Percentiles rank a stretch among this genome's conserved stretches.
Evolutionary conservation across 345 rosid species (phyloP).

Genomic region (Hypericum androsaemum): DNA sequence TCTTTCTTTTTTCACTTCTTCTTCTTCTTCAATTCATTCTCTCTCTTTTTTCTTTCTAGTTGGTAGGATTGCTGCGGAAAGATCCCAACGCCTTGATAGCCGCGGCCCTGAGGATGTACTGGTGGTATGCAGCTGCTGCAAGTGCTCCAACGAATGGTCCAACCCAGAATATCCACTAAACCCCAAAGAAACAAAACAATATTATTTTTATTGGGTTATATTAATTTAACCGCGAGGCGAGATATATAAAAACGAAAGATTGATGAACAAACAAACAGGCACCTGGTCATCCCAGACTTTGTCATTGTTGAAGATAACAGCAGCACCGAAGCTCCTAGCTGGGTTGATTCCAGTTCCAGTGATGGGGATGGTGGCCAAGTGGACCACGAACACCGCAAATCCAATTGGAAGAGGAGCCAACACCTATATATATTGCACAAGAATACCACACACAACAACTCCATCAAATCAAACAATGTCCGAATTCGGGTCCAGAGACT

Average conservation of each 20-base stretch:
- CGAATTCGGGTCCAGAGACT: background rate
- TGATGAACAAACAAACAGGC: background rate
- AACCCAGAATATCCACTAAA: constrained; percentile 70
- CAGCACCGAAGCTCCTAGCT: constrained; percentile 59
- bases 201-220: background rate
- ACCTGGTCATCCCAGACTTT: constrained; percentile 61
- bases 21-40: background rate
- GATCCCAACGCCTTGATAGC: constrained; percentile 59
- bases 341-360: constrained; percentile 69
- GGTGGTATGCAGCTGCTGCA: constrained; percentile 65
- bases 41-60: constrained; percentile 14
- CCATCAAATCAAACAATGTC: background rate
- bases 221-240: background rate
- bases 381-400: constrained; percentile 64
- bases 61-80: constrained; percentile 53
- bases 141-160: constrained; percentile 58
- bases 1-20: background rate
- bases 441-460: background rate
- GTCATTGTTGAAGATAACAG: constrained; percentile 41
- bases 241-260: background rate
- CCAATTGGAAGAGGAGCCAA: constrained; percentile 80
- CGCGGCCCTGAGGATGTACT: constrained; percentile 47
- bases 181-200: background rate
- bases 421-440: too few relatives aligned
- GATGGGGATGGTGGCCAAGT: constrained; percentile 62